These are phyloP conservation scores for Eucalyptus leucophloia DNA, from an alignment of 345 rosid species.

Conservation along the genomic window DNA sequence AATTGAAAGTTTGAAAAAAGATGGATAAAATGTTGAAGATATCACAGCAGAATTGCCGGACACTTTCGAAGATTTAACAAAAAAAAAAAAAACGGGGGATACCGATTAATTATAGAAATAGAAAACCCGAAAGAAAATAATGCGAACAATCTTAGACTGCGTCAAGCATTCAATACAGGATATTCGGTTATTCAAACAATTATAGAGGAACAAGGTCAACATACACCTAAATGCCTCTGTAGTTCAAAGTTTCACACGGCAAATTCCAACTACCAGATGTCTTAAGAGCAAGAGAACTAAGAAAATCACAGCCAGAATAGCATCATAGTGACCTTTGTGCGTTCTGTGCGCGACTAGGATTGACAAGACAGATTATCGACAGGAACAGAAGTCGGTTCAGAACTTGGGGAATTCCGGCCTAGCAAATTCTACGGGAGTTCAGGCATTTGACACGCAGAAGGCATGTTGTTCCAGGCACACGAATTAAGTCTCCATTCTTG, in stretches of 20 bases:
- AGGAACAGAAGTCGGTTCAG: not conserved
- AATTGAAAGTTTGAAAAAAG: not conserved
- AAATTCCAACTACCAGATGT: not conserved
- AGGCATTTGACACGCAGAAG: slow-evolving; percentile 60
- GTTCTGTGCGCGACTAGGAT: not conserved
- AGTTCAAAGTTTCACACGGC: not conserved
- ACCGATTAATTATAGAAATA: not conserved
- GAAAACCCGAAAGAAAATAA: not conserved
- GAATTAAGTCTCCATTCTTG: slow-evolving; percentile 54
- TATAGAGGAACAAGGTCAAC: not conserved
- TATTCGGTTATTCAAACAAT: not conserved
- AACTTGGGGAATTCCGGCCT: not conserved
- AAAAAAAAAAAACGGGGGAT: not conserved
- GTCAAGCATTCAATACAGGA: not conserved
- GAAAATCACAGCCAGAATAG: not conserved
- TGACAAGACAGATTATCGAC: not conserved
- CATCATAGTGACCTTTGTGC: not conserved
- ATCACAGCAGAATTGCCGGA: not conserved
- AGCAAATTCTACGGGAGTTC: slow-evolving; percentile 34
- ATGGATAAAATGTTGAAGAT: not conserved
- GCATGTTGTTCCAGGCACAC: slow-evolving; percentile 82
- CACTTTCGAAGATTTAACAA: not conserved
- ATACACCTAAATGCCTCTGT: not conserved
- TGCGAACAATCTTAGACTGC: not conserved
- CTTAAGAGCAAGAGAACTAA: not conserved